These are phyloP conservation scores for Arctium lappa DNA, from an alignment of 129 eudicot genomes.

Conservation along the genomic window DNA sequence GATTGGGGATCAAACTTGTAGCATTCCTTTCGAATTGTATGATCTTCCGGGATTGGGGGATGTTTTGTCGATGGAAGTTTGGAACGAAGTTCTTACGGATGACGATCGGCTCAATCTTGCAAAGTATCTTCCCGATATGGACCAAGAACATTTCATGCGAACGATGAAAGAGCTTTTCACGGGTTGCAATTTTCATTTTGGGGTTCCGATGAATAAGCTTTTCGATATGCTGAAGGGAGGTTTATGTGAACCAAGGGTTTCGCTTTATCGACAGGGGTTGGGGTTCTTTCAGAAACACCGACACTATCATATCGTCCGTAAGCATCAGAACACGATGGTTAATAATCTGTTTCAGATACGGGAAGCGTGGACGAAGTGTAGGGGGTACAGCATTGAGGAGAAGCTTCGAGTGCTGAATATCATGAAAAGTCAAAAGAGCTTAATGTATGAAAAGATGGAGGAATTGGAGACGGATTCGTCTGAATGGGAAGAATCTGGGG, in stretches of 20 bases:
- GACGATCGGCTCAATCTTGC: conserved; percentile 78
- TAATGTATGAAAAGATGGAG: conserved; percentile 80
- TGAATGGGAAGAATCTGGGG: conserved; percentile 67
- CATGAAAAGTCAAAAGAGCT: conserved; percentile 77
- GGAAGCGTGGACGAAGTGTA: conserved; percentile 86
- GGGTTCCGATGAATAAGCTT: conserved; percentile 63
- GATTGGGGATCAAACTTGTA: conserved; percentile 82
- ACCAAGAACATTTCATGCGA: conserved; percentile 73
- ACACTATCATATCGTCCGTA: conserved; percentile 68
- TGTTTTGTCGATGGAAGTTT: conserved; percentile 83
- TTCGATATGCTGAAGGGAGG: conserved; percentile 92
- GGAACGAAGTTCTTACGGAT: conserved; percentile 89
- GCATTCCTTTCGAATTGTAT: conserved; percentile 83
- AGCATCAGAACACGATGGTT: conserved; percentile 78
- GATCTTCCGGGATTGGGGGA: conserved; percentile 77
- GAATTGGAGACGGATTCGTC: conserved; percentile 70
- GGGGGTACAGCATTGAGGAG: conserved; percentile 94
- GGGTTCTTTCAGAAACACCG: conserved; percentile 62
- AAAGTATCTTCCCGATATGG: conserved; percentile 91
- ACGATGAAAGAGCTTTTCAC: conserved; percentile 87
- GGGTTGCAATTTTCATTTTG: conserved; percentile 79
- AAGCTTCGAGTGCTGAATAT: conserved; percentile 85
- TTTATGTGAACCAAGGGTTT: conserved; percentile 90
- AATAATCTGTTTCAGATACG: conserved; percentile 61
- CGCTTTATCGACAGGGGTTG: conserved; percentile 79